A percentile compares a stretch with the other conserved stretches of the same genome.
These are phyloP conservation scores for Trematosphaeria pertusa DNA, from an alignment of 2,329 filamentous ascomycete species.

Conservation along the genomic window DNA sequence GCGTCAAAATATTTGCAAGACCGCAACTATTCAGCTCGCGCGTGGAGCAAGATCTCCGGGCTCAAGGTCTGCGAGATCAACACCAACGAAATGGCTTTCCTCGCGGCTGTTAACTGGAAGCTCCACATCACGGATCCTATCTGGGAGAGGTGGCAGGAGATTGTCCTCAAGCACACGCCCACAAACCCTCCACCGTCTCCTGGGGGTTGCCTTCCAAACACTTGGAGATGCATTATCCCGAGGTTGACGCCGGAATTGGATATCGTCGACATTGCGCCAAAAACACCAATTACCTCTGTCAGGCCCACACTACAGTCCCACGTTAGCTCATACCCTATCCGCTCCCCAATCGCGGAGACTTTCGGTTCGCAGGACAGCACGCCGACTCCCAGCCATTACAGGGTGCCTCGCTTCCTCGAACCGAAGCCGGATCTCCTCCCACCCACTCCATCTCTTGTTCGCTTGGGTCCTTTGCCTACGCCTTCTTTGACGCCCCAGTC, in stretches of 20 bases:
- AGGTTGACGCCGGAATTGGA: constrained; percentile 65
- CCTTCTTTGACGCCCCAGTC: constrained; percentile 67
- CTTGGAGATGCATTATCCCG: constrained; percentile 60
- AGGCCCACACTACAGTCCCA: constrained; percentile 33
- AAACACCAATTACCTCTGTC: constrained; percentile 35
- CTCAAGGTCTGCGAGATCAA: constrained; percentile 93
- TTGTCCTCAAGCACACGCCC: constrained; percentile 85
- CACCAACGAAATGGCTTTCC: constrained; percentile 92
- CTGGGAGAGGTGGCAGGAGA: constrained; percentile 93
- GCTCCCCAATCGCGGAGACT: constrained; percentile 30
- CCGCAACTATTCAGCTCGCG: constrained; percentile 94
- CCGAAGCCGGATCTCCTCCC: constrained; percentile 57
- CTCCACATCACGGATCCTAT: constrained; percentile 89
- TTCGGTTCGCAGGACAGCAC: constrained; percentile 51
- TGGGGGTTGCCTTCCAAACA: constrained; percentile 45
- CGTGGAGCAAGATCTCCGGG: constrained; percentile 99
- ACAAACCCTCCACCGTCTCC: constrained; percentile 52
- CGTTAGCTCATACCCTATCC: constrained; percentile 29
- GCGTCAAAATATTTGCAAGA: constrained; percentile 98
- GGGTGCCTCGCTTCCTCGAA: constrained; percentile 58
- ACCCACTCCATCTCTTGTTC: constrained; percentile 62
- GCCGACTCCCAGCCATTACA: constrained; percentile 50
- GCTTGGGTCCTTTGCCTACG: constrained; percentile 65
- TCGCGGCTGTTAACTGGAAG: constrained; percentile 90
- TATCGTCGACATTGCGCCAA: constrained; percentile 50